Evolutionary conservation across 2,329 filamentous ascomycete species (phyloP), one percentile per base, ranked within the genome.

Genomic region (Xylaria sp.): DNA sequence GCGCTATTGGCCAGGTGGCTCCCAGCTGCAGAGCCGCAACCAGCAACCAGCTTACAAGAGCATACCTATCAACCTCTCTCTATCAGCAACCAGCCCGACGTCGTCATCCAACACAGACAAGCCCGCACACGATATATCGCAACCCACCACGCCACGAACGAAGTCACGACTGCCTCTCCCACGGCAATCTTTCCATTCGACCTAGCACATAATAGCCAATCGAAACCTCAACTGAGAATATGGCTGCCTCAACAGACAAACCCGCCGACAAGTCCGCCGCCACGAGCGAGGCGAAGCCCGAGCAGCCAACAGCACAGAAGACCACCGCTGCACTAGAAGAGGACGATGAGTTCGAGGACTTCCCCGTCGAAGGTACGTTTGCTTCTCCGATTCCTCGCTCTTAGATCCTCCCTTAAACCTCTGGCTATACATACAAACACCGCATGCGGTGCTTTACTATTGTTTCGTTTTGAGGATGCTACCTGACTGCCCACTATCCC

Each of bases 301-400:
- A 82, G 71, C 80, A 82, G 67, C 84, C 86, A 74, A 84, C 85
- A 74, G 84, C 89, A 77, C 85, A 90, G 79, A 91, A 92, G 81
- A 85, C 89, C 67, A 81, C 85, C 64, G 84, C 91, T 41, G 88
- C 92, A 67, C 87, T 98, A 34, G 96, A 97, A 81, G 96, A 99
- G 81, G 96, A 99, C 79, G 96, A 99, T 81, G 96, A 99, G 84
- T 99, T 99, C 78, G 96, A 99, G 81, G 96, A 99, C 81, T 99
- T 99, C 79, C 96, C 96, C 31, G 92, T 97, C 66, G 95, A 99
- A 84, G 94, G 96, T 97, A 83, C 51, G 84, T 73, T n/a, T 57
- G 18, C 50, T 39, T 1, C 18, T 48, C 13, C 15, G 9, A 13
- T n/a, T 23, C 39, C 37, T 25, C 25, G 25, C 25, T 25, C 25